These are phyloP conservation scores for Rhodosporidiobolus sp. DNA, from an alignment of 768 basidiomycete species.

Conservation along the genomic window DNA sequence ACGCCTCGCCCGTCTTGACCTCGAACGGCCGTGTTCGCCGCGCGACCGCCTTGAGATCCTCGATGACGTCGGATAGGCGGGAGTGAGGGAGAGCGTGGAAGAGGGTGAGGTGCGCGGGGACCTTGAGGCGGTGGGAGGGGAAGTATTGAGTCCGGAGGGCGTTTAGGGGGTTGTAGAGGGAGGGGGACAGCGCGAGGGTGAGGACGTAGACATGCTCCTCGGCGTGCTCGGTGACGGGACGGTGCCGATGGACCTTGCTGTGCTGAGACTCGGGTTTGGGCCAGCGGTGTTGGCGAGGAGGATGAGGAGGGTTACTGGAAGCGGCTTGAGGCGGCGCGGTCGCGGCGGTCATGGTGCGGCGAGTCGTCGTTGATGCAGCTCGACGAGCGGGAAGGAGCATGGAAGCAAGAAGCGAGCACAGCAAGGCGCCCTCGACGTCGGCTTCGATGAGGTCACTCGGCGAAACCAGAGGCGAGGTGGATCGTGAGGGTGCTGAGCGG, in stretches of 20 bases:
- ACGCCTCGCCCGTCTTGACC: conserved; percentile 11
- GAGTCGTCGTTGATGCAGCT: too few species aligned
- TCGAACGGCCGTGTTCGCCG: background rate
- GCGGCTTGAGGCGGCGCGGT: too few species aligned
- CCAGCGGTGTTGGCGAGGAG: conserved; percentile 8
- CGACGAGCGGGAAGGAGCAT: too few species aligned
- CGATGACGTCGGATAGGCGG: background rate
- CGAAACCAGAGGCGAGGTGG: too few species aligned
- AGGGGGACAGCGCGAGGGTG: conserved; percentile 16
- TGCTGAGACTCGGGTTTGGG: background rate
- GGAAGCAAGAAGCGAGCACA: too few species aligned
- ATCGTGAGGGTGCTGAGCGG: too few species aligned
- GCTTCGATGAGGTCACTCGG: too few species aligned
- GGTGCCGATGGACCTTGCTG: conserved; percentile 21
- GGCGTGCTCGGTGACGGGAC: conserved; percentile 2
- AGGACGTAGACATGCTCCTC: conserved; percentile 32
- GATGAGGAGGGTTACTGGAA: background rate
- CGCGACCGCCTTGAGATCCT: background rate
- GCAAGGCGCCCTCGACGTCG: too few species aligned
- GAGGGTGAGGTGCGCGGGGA: conserved; percentile 31
- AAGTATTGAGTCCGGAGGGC: conserved; percentile 26
- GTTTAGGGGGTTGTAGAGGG: conserved; percentile 29
- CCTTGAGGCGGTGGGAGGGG: conserved; percentile 27
- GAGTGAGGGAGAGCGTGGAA: conserved; percentile 34
- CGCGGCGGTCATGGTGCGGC: too few species aligned